Evolutionary conservation across 441 rosid species (phyloP).

Genomic region (Flueggea neowawraea): DNA sequence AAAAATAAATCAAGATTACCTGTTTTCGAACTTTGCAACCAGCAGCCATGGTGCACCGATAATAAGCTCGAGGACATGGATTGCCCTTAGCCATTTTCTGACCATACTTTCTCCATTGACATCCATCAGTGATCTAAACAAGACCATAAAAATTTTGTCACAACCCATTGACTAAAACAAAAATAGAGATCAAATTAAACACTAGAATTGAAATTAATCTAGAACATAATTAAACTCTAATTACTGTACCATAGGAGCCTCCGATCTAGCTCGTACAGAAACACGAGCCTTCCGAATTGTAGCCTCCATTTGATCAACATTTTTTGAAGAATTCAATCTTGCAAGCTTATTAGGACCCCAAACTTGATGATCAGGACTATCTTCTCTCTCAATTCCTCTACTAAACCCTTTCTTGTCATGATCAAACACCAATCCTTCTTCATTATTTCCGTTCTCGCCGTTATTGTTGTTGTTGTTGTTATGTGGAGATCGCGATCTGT

Average conservation of each 20-base stretch:
- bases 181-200: not conserved
- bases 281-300: conserved; percentile 97
- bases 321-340: conserved; percentile 26
- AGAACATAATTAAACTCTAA: too few species aligned
- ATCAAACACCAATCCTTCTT: conserved; percentile 15
- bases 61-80: conserved; percentile 93
- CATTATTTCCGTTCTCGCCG: conserved; percentile 12
- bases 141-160: not conserved
- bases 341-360: conserved; percentile 57
- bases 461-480: not conserved
- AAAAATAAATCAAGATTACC: conserved; percentile 20
- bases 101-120: conserved; percentile 90
- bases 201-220: not conserved
- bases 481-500: conserved; percentile 33
- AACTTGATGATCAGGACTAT: conserved; percentile 42
- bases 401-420: conserved; percentile 26
- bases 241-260: conserved; percentile 78
- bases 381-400: conserved; percentile 36
- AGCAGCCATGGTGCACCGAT: conserved; percentile 92
- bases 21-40: conserved; percentile 94
- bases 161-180: not conserved
- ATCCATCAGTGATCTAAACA: conserved; percentile 72
- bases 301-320: conserved; percentile 73
- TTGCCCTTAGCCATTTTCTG: conserved; percentile 97
- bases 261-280: conserved; percentile 88